Evolutionary conservation across 129 eudicot species (phyloP).

Genomic region (Erigeron canadensis): DNA sequence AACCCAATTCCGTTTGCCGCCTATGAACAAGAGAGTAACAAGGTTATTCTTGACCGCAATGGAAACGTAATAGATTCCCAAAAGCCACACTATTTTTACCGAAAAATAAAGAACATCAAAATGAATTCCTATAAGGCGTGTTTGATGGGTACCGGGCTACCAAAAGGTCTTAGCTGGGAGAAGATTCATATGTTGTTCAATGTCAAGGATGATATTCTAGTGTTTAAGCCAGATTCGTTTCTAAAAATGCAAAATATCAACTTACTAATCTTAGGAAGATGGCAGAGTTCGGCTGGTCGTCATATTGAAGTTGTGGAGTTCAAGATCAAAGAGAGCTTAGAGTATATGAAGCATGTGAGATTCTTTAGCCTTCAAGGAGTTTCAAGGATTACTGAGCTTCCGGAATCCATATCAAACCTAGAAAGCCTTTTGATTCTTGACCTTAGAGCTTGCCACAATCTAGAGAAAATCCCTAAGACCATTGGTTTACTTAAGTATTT

Average conservation of each 20-base stretch:
- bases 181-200: constrained; percentile 47
- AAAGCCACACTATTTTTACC: not conserved
- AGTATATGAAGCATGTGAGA: constrained; percentile 30
- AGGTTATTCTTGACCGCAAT: not conserved
- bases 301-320: constrained; percentile 48
- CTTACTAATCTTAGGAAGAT: constrained; percentile 49
- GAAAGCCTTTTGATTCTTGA: constrained; percentile 41
- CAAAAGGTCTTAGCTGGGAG: constrained; percentile 24
- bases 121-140: constrained; percentile 33
- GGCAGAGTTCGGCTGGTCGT: constrained; percentile 38
- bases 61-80: not conserved
- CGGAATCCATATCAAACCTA: constrained; percentile 39
- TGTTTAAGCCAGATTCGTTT: constrained; percentile 47
- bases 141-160: constrained; percentile 40
- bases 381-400: constrained; percentile 42
- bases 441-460: constrained; percentile 55
- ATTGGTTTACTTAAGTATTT: constrained; percentile 47
- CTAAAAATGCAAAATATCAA: constrained; percentile 37
- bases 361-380: constrained; percentile 63
- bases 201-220: constrained; percentile 35
- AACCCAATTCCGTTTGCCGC: constrained; percentile 7
- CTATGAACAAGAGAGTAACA: not conserved
- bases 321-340: constrained; percentile 27
- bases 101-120: constrained; percentile 13
- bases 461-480: constrained; percentile 38